Conservation (phyloP, 148 eudicot species). For the Silene conica region DNA sequence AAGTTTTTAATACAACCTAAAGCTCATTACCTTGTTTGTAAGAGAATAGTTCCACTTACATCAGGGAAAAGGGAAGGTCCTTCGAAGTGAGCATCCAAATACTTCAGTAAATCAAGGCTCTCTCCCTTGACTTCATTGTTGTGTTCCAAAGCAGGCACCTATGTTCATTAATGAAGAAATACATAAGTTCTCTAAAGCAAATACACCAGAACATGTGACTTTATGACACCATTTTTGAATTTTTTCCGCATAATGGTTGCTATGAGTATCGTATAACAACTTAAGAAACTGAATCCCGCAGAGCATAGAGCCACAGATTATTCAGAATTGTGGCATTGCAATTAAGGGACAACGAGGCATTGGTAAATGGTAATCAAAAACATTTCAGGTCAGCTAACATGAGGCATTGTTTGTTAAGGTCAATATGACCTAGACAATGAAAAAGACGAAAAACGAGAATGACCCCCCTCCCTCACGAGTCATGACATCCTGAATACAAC, state of each 20-base stretch:
- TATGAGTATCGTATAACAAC: background rate
- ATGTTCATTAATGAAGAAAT: background rate
- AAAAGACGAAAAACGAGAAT: too few relatives aligned
- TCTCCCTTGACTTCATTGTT: conserved; percentile 37
- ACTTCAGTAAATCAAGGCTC: conserved; percentile 38
- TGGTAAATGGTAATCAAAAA: too few relatives aligned
- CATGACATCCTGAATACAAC: background rate
- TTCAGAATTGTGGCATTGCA: background rate
- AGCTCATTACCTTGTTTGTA: background rate
- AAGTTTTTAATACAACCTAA: background rate
- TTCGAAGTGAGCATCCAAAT: conserved; percentile 38
- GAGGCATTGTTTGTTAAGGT: too few relatives aligned
- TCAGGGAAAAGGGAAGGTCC: conserved; percentile 41
- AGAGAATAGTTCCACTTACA: conserved; percentile 15
- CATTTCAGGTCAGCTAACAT: too few relatives aligned
- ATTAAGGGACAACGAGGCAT: too few relatives aligned
- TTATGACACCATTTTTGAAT: background rate
- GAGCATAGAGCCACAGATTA: background rate
- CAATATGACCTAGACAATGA: too few relatives aligned
- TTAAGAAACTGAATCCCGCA: background rate
- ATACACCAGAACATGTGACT: background rate
- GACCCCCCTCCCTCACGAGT: background rate
- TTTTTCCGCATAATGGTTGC: background rate
- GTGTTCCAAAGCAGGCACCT: conserved; percentile 47
- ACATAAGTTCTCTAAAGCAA: background rate